A percentile compares a stretch with the other conserved stretches of the same genome.
Conservation (phyloP, 148 eudicot genomes). For the Rhododendron kiyosumense region DNA sequence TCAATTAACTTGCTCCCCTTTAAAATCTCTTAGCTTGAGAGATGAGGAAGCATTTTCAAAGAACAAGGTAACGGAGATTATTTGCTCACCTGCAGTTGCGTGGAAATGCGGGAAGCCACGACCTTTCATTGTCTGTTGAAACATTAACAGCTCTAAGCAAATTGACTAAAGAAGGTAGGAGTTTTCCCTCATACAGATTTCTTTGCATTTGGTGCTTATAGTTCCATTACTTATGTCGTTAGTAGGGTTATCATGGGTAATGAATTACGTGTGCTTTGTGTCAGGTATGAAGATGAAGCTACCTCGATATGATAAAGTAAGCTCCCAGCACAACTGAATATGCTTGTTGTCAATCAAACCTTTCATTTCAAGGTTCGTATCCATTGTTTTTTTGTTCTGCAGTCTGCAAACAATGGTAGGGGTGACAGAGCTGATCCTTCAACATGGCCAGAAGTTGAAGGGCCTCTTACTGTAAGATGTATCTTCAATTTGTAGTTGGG, state of each 20-base stretch:
- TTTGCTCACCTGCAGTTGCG: constrained; percentile 50
- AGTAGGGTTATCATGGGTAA: neutral
- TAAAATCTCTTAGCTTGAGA: neutral
- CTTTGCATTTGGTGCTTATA: neutral
- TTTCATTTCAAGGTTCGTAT: neutral
- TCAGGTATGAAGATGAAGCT: constrained; percentile 90
- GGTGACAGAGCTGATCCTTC: constrained; percentile 91
- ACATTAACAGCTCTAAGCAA: constrained; percentile 72
- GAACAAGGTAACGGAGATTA: constrained; percentile 5
- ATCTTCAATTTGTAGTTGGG: constrained; percentile 5
- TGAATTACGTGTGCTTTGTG: constrained; percentile 1
- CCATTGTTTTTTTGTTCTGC: constrained; percentile 21
- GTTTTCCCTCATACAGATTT: constrained; percentile 6
- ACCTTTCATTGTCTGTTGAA: constrained; percentile 74
- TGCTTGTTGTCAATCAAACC: constrained; percentile 3
- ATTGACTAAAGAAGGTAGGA: constrained; percentile 75
- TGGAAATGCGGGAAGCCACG: constrained; percentile 99
- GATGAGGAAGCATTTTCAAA: neutral
- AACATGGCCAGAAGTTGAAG: constrained; percentile 95
- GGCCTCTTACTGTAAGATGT: constrained; percentile 72
- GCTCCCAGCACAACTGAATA: constrained; percentile 21
- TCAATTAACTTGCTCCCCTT: neutral
- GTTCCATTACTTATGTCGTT: neutral
- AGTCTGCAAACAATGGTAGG: constrained; percentile 91
- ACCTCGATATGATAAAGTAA: constrained; percentile 89